Conservation (phyloP, 1,284 basidiomycete species). For the Caloboletus inedulis region DNA sequence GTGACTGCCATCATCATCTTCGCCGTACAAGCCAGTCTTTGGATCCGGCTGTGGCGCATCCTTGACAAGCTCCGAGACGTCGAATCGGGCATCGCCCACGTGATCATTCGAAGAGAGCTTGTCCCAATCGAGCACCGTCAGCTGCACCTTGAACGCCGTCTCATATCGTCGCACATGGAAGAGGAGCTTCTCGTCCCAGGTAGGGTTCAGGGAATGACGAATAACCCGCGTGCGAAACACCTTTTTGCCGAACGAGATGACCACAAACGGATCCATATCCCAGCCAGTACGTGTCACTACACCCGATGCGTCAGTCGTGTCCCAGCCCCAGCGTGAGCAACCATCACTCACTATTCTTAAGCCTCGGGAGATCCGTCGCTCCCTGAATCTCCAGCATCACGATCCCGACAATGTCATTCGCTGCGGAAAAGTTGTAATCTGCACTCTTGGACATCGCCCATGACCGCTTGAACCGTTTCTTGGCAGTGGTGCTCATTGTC, state of each 20-base stretch:
- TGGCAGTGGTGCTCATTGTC: conserved; percentile 21
- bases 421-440: conserved; percentile 66
- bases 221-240: conserved; percentile 93
- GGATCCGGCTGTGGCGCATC: conserved; percentile 73
- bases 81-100: conserved; percentile 74
- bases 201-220: conserved; percentile 84
- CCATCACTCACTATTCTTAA: conserved; percentile 75
- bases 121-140: conserved; percentile 92
- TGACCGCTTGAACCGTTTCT: conserved; percentile 31
- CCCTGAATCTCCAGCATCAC: conserved; percentile 77
- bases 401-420: conserved; percentile 85
- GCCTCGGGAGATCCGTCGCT: conserved; percentile 80
- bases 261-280: conserved; percentile 98
- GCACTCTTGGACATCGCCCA: conserved; percentile 35
- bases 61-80: conserved; percentile 68
- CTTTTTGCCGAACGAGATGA: conserved; percentile 95
- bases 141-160: conserved; percentile 70
- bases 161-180: conserved; percentile 95
- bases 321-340: neutral
- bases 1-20: conserved; percentile 36
- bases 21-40: conserved; percentile 68
- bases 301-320: conserved; percentile 12
- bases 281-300: conserved; percentile 82
- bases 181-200: conserved; percentile 94
- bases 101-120: conserved; percentile 88